phyloP scores from a whole-genome alignment of 2,329 filamentous ascomycete genomes.

The Ambrosiella cleistominuta region DNA sequence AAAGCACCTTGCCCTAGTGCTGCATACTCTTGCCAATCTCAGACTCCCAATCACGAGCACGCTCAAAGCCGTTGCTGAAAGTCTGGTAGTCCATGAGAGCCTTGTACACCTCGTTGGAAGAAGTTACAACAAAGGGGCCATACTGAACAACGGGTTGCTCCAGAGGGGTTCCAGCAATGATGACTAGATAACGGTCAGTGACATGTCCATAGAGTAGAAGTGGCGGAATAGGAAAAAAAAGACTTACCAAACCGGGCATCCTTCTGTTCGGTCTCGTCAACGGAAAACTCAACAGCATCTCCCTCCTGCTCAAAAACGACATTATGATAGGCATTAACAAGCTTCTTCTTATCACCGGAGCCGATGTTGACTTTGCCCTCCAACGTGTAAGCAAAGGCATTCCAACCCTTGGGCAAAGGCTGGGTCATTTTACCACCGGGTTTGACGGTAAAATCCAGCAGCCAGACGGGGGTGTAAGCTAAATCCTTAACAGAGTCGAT shows the following conservation, averaged over 20 bases:
- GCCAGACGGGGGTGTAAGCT: slow-evolving; percentile 94
- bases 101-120: slow-evolving; percentile 55
- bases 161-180: slow-evolving; percentile 63
- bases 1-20: background rate
- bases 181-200: slow-evolving; percentile 24
- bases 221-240: background rate
- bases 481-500: slow-evolving; percentile 77
- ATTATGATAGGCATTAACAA: slow-evolving; percentile 61
- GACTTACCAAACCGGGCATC: slow-evolving; percentile 30
- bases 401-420: slow-evolving; percentile 63
- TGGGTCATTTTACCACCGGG: slow-evolving; percentile 67
- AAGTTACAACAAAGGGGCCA: slow-evolving; percentile 65
- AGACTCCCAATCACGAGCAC: slow-evolving; percentile 61
- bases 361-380: slow-evolving; percentile 52
- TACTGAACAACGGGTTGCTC: slow-evolving; percentile 72
- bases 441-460: slow-evolving; percentile 64
- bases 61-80: slow-evolving; percentile 61
- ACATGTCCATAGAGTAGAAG: background rate
- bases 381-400: slow-evolving; percentile 77
- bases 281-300: slow-evolving; percentile 54
- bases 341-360: slow-evolving; percentile 30
- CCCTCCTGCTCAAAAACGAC: slow-evolving; percentile 72
- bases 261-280: slow-evolving; percentile 45
- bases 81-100: slow-evolving; percentile 61
- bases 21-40: slow-evolving; percentile 71